Evolutionary conservation across 192 early-diverging fungal species (phyloP), one percentile per base, ranked within the genome.

Genomic region (Umbelopsis ramanniana): DNA sequence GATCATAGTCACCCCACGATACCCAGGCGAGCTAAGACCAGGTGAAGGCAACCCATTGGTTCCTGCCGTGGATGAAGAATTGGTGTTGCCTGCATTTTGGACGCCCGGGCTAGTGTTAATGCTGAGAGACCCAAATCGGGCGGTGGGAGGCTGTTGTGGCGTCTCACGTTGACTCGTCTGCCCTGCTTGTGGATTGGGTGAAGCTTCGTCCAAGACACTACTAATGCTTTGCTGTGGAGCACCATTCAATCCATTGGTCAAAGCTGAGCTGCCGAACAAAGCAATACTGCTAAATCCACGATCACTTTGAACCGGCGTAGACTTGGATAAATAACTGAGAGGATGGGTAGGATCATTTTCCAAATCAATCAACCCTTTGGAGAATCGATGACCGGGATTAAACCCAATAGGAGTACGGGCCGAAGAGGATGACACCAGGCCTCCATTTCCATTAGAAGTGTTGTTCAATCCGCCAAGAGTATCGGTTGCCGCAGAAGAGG

Each of bases 1-100:
- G 4, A 57, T 35, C 45, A 71, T 52, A 82, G 11, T 95, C 95
- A 79, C 96, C 95, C 85, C 95, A 95, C 81, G 79, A 72, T 82
- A 85, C 76, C 84, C 75, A 76, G 68, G 68, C 3, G 68, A 69
- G 14, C 17, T 15, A 33, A 69, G 15, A 10, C 68, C 68, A 26
- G 68, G 68, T 33, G 68, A 69, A 52, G 68, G 46, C 21, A 69
- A 52, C 2, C 68, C 60, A 15, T 76, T 71, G 63, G 80, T 66
- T 23, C 79, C 57, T 38, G 74, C 70, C 10, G 76, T 70, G 2
- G 84, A 69, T 2, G 76, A 46, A 19, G 72, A 57, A 46, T 82
- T 79, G 66, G 74, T 80, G 63, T 80, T 78, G 48, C 79, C 6
- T 2, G 40, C 40, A 12, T 43, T 74, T 52, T 82, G 57, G 8